phyloP scores from a whole-genome alignment of 768 basidiomycete genomes.

The Mrakia hoshinonis region DNA sequence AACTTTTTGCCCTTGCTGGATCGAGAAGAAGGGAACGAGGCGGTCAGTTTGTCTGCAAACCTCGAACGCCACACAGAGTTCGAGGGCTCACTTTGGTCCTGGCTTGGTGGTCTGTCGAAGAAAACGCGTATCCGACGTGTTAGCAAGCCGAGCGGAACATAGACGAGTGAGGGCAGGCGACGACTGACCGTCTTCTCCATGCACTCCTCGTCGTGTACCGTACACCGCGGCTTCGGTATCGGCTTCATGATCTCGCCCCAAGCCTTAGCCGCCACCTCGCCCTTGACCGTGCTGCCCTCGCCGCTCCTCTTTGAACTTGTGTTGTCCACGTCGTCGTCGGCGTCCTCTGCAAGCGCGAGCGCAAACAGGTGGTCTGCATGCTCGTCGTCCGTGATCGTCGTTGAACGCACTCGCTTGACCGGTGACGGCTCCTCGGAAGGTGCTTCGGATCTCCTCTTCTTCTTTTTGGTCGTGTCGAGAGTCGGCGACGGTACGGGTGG shows the following conservation, averaged over 20 bases:
- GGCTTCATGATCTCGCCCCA: conserved; percentile 5
- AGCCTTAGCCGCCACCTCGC: background rate
- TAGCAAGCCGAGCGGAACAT: background rate
- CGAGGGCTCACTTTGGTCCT: conserved; percentile 13
- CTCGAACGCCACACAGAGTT: no score
- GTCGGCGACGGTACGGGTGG: conserved; percentile 7
- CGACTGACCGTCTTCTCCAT: conserved; percentile 18
- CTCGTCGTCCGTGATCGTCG: background rate
- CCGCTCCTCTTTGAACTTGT: background rate
- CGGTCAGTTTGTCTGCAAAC: background rate
- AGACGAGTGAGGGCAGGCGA: background rate
- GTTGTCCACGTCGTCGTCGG: background rate
- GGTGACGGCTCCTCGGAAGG: background rate
- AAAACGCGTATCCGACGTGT: background rate
- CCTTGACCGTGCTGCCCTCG: background rate
- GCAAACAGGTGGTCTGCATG: conserved; percentile 15
- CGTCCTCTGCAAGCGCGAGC: conserved; percentile 9
- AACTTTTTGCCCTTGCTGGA: conserved; percentile 25
- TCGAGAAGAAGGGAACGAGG: no score
- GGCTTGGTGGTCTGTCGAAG: conserved; percentile 7
- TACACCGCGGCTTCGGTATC: conserved; percentile 3
- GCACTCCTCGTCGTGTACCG: conserved; percentile 18
- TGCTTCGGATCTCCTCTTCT: background rate
- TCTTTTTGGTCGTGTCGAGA: background rate
- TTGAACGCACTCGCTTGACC: background rate